phyloP scores from a whole-genome alignment of 352 stramenopile species.

The Phytopythium kandeliae region DNA sequence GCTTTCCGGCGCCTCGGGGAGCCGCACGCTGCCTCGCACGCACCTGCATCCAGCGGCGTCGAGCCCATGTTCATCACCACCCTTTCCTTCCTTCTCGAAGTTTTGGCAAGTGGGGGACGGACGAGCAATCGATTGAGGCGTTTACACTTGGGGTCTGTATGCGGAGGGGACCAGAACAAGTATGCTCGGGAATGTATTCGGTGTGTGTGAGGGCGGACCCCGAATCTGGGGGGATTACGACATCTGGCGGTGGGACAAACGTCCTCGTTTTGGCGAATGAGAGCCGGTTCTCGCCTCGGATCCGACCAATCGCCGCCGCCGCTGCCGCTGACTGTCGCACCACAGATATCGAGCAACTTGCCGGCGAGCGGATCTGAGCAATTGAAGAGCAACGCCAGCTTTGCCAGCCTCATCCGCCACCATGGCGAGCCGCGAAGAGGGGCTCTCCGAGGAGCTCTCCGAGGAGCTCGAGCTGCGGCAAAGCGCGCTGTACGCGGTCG shows the following conservation, averaged over 20 bases:
- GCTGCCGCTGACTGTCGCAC: not conserved
- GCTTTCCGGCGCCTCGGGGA: too few species aligned
- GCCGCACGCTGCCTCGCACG: not conserved
- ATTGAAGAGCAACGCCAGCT: constrained; percentile 11
- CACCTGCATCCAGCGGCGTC: constrained; percentile 3
- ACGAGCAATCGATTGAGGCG: not conserved
- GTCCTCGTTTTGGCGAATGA: not conserved
- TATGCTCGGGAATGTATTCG: not conserved
- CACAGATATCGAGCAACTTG: not conserved
- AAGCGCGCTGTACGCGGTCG: constrained; percentile 60
- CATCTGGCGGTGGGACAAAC: not conserved
- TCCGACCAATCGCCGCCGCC: not conserved
- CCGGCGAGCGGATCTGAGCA: not conserved
- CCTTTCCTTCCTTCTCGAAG: not conserved
- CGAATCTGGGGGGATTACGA: not conserved
- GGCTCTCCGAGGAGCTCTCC: constrained; percentile 1
- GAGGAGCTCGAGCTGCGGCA: constrained; percentile 72
- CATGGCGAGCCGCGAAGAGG: constrained; percentile 1
- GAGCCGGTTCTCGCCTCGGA: too few species aligned
- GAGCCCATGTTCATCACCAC: not conserved
- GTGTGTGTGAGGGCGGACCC: not conserved
- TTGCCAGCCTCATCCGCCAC: too few species aligned
- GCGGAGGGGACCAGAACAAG: not conserved
- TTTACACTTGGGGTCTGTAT: not conserved
- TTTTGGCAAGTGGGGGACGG: too few species aligned